Evolutionary conservation across 108 stramenopile genomes (phyloP).

Genomic region (Pinguiococcus pyrenoidosus): DNA sequence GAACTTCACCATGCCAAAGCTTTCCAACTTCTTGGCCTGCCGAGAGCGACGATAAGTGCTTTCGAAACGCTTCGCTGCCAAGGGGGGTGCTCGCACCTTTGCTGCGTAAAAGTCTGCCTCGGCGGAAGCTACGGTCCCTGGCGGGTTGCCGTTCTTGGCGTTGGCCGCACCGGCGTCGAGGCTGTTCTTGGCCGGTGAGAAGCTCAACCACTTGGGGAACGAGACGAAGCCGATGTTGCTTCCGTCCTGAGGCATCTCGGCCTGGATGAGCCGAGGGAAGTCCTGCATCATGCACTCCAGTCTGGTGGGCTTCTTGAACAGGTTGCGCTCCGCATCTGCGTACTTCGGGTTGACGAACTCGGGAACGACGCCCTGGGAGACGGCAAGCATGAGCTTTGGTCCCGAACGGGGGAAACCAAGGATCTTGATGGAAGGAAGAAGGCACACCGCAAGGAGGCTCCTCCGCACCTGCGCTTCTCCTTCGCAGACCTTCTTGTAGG

Average conservation of each 20-base stretch:
- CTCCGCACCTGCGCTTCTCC: neutral
- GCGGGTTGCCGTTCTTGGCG: constrained; percentile 46
- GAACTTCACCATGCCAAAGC: no score
- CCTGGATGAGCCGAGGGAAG: constrained; percentile 48
- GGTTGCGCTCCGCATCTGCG: constrained; percentile 3
- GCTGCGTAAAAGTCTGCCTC: no score
- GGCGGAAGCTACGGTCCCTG: no score
- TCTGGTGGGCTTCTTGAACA: constrained; percentile 46
- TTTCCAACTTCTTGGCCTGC: no score
- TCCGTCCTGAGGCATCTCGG: constrained; percentile 38
- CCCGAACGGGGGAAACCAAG: no score
- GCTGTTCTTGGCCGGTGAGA: constrained; percentile 88
- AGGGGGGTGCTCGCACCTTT: no score
- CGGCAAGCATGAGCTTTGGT: constrained; percentile 44
- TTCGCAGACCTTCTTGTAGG: constrained; percentile 45
- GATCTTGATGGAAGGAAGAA: no score
- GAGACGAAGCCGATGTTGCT: constrained; percentile 24
- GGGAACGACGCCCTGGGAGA: constrained; percentile 39
- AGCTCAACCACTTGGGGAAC: constrained; percentile 74
- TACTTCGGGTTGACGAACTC: constrained; percentile 53
- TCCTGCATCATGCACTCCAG: constrained; percentile 57
- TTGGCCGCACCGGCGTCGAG: constrained; percentile 67
- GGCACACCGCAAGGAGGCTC: no score
- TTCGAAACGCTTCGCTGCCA: no score
- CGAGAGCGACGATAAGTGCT: no score